Evolutionary conservation across 2,329 filamentous ascomycete species (phyloP).

Genomic region (Mycosphaerella sp.): DNA sequence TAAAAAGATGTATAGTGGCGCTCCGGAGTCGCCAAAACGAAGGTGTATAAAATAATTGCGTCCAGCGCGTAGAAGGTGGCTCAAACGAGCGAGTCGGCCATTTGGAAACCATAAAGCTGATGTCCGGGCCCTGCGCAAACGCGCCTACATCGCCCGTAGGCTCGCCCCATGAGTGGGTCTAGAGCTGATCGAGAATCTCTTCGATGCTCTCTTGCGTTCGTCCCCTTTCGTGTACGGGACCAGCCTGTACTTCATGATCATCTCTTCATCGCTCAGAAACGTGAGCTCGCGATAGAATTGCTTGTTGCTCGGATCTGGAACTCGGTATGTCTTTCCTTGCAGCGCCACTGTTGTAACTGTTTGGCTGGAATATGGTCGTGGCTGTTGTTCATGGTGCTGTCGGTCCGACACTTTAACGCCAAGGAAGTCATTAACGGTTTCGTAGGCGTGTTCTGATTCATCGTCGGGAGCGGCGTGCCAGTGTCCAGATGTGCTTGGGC

Average conservation of each 20-base stretch:
- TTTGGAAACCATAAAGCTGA: too few relatives aligned
- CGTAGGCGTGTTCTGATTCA: slow-evolving; percentile 8
- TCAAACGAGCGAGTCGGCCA: too few relatives aligned
- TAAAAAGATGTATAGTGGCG: too few relatives aligned
- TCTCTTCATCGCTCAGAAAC: slow-evolving; percentile 14
- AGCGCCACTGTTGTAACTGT: slow-evolving; percentile 12
- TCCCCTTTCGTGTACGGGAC: slow-evolving; percentile 9
- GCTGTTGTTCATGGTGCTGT: not conserved
- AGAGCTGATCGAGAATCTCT: not conserved
- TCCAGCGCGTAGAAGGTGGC: too few relatives aligned
- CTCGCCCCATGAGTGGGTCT: not conserved
- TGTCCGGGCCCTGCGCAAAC: too few relatives aligned
- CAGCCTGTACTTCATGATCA: slow-evolving; percentile 14
- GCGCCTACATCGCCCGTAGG: not conserved
- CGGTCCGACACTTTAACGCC: slow-evolving; percentile 1
- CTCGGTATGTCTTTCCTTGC: slow-evolving; percentile 10
- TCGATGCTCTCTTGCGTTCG: not conserved
- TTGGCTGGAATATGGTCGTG: not conserved
- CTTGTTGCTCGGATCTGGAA: slow-evolving; percentile 9
- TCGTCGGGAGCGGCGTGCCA: slow-evolving; percentile 6
- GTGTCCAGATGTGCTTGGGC: slow-evolving; percentile 5
- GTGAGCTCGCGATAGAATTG: slow-evolving; percentile 18
- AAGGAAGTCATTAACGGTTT: slow-evolving; percentile 11
- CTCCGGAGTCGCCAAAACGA: too few relatives aligned
- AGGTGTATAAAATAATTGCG: too few relatives aligned